Base-by-base conservation (phyloP, 2,329 filamentous ascomycete species). In the Phymatotrichopsis omnivora region DNA sequence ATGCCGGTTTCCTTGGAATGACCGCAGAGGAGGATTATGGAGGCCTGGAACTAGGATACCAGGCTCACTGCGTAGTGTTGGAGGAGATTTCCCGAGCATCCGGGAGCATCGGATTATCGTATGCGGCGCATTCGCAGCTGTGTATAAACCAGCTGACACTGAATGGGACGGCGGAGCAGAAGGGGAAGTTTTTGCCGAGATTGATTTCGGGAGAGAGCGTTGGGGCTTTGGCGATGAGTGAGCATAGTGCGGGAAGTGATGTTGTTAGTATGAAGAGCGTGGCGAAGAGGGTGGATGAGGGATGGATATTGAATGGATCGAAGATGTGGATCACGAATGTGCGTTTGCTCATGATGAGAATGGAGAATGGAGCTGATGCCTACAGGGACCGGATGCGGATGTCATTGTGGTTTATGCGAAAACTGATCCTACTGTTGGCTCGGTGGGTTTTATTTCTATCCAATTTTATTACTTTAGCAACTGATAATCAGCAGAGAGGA, bases 321-420 rank as follows among this genome's bases (percentile, higher is more conserved):
- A 95, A 98, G 72, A 95, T 96, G 89, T 98, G 89, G 89, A 98
- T 98, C 62, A 98, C 89, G 52, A 98, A 98, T 65, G 85, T 74
- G 56, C 32, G 64, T 58, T 14, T 32, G 34, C 23, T 17, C 16
- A 2, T 14, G 5, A 16, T 23, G 22, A 17, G 19, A 3, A 35
- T 30, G 16, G 27, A 17, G 22, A n/a, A 17, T 40, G n/a, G 16
- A 39, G 16, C 30, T 23, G 34, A 28, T 47, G 22, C 22, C 17
- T 23, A 1, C 34, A 68, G 61, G 77, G 89, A 4, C 89, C 89
- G 1, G 87, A 96, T 62, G 91, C 91, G n/a, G 76, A 94, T 63
- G 72, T 82, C 31, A 79, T 96, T 44, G 78, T 98, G 43, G 86
- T 98, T n/a, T 98, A 98, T 64, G 89, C 89, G 42, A 96, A 96